phyloP scores from a whole-genome alignment of 2,329 filamentous ascomycete genomes.

The Ceratocystis destructans region DNA sequence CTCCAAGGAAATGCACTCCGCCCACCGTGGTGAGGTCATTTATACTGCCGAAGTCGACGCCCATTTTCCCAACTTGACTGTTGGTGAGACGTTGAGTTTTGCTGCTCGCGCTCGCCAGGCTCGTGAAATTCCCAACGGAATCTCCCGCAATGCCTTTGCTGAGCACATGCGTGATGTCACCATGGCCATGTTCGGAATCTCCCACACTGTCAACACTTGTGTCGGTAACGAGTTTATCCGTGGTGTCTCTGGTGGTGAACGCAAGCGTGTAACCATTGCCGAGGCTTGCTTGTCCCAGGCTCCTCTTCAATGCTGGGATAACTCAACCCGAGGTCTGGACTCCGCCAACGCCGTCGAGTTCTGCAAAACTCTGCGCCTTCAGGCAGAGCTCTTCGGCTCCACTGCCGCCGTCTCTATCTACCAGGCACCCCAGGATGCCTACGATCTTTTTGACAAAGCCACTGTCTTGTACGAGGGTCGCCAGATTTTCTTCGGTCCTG shows the following conservation, averaged over 20 bases:
- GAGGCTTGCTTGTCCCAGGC: slow-evolving; percentile 46
- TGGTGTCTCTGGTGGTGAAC: slow-evolving; percentile 61
- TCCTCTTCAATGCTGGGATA: slow-evolving; percentile 54
- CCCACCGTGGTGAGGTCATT: slow-evolving; percentile 72
- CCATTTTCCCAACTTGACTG: slow-evolving; percentile 63
- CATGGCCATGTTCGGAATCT: slow-evolving; percentile 63
- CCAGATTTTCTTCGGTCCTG: slow-evolving; percentile 50
- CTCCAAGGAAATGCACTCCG: slow-evolving; percentile 59
- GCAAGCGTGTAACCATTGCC: slow-evolving; percentile 51
- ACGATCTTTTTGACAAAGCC: slow-evolving; percentile 50
- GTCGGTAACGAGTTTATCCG: slow-evolving; percentile 65
- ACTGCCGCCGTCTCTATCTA: slow-evolving; percentile 62
- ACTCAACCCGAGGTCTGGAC: slow-evolving; percentile 60
- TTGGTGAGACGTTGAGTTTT: slow-evolving; percentile 67
- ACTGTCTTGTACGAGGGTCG: slow-evolving; percentile 45
- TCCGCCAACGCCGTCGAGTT: slow-evolving; percentile 65
- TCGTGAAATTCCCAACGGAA: slow-evolving; percentile 44
- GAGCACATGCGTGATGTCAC: slow-evolving; percentile 55
- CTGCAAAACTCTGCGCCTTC: slow-evolving; percentile 53
- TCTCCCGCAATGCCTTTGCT: slow-evolving; percentile 41
- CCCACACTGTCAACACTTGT: slow-evolving; percentile 56
- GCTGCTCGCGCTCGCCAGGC: slow-evolving; percentile 58
- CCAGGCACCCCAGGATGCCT: slow-evolving; percentile 51
- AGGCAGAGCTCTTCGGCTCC: slow-evolving; percentile 51
- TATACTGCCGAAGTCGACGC: slow-evolving; percentile 77